Evolutionary conservation across 192 early-diverging fungal genomes (phyloP).

Genomic region (Chytriomyces sp.): DNA sequence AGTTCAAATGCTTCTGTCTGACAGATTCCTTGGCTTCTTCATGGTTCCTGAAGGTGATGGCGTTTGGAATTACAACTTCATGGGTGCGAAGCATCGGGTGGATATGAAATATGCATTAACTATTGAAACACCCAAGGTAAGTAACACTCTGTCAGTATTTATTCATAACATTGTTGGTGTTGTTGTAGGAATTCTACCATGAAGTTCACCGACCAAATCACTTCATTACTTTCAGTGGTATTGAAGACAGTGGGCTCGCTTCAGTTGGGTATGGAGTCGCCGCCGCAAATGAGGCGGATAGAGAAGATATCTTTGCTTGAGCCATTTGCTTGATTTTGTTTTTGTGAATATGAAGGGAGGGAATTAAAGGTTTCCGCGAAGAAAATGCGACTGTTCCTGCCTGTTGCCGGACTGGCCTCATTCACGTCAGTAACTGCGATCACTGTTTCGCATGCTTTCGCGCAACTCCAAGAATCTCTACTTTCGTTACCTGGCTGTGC

Average conservation of each 20-base stretch:
- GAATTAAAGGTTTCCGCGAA: too few relatives aligned
- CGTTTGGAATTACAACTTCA: conserved; percentile 99
- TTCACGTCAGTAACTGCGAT: too few relatives aligned
- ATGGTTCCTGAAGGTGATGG: conserved; percentile 94
- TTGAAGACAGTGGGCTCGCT: conserved; percentile 48
- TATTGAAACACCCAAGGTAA: conserved; percentile 84
- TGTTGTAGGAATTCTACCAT: conserved; percentile 85
- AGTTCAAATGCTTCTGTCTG: conserved; percentile 95
- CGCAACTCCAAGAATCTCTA: too few relatives aligned
- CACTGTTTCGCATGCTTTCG: too few relatives aligned
- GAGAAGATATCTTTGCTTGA: too few relatives aligned
- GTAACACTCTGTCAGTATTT: neutral
- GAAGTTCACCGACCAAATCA: conserved; percentile 94
- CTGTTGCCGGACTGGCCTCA: too few relatives aligned
- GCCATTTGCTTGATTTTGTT: too few relatives aligned
- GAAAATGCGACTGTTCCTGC: too few relatives aligned
- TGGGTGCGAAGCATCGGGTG: conserved; percentile 88
- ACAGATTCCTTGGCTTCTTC: conserved; percentile 97
- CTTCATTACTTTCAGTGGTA: conserved; percentile 80
- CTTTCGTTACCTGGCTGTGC: too few relatives aligned
- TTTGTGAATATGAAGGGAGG: too few relatives aligned
- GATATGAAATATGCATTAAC: conserved; percentile 92
- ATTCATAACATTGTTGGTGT: conserved; percentile 13
- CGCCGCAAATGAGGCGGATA: too few relatives aligned
- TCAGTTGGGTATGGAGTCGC: conserved; percentile 48